phyloP scores from a whole-genome alignment of 148 eudicot genomes.

The Heliosperma pusillum region DNA sequence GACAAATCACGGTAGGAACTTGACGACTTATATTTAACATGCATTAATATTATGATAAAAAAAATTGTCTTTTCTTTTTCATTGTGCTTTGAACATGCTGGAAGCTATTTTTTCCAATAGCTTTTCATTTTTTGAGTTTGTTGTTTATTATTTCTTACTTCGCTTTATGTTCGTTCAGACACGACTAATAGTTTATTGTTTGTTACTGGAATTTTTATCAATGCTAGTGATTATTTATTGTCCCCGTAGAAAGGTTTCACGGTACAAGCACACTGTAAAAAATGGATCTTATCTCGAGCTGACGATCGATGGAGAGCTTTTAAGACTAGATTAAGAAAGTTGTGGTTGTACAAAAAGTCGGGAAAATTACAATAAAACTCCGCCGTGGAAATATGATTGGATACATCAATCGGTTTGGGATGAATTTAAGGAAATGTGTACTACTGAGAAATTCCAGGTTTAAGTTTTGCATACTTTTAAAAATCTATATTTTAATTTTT shows the following conservation, averaged over 20 bases:
- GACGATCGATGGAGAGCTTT: slow-evolving; percentile 1
- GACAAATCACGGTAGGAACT: not conserved
- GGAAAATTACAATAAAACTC: not conserved
- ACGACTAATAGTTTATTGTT: not conserved
- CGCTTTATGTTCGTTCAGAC: not conserved
- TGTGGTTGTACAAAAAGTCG: slow-evolving; percentile 5
- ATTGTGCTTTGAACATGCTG: too few relatives aligned
- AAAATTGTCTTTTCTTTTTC: too few relatives aligned
- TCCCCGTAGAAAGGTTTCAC: not conserved
- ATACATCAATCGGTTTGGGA: not conserved
- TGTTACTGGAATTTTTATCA: too few relatives aligned
- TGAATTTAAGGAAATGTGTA: not conserved
- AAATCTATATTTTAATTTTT: not conserved
- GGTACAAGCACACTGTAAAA: not conserved
- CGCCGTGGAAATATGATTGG: slow-evolving; percentile 1
- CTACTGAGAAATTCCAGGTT: not conserved
- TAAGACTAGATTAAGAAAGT: not conserved
- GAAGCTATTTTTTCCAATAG: too few relatives aligned
- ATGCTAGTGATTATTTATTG: not conserved
- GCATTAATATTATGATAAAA: too few relatives aligned
- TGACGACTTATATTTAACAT: not conserved
- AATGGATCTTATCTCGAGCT: slow-evolving; percentile 7
- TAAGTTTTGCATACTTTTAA: not conserved
- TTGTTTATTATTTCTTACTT: too few relatives aligned
- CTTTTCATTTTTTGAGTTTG: too few relatives aligned